phyloP scores from a whole-genome alignment of 1,284 basidiomycete genomes.

The Heterobasidion occidentale region DNA sequence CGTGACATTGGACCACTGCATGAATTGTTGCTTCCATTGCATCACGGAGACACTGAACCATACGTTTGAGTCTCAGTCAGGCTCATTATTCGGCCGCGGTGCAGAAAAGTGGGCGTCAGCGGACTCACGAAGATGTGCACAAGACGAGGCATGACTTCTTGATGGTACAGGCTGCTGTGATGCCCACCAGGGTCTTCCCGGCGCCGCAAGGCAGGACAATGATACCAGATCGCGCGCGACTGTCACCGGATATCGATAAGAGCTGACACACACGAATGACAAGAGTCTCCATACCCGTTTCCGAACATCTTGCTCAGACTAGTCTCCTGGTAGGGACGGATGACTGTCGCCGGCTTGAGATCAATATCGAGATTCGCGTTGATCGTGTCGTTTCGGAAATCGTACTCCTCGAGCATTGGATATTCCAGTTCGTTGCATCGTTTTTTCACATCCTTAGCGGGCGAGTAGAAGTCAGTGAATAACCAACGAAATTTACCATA shows the following conservation, averaged over 20 bases:
- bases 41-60: slow-evolving; percentile 82
- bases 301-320: slow-evolving; percentile 98
- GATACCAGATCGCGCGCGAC: slow-evolving; percentile 94
- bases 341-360: slow-evolving; percentile 92
- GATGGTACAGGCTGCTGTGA: slow-evolving; percentile 98
- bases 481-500: background rate
- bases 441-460: slow-evolving; percentile 76
- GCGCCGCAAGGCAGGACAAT: slow-evolving; percentile 98
- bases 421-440: slow-evolving; percentile 93
- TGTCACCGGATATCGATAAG: slow-evolving; percentile 20
- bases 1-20: slow-evolving; percentile 95
- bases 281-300: slow-evolving; percentile 53
- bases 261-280: background rate
- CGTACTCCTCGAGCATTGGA: slow-evolving; percentile 96
- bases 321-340: slow-evolving; percentile 96
- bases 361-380: slow-evolving; percentile 96
- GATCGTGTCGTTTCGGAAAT: slow-evolving; percentile 91
- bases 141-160: slow-evolving; percentile 98
- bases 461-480: background rate
- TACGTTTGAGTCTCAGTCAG: background rate
- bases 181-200: slow-evolving; percentile 97
- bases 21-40: slow-evolving; percentile 97
- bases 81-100: slow-evolving; percentile 1
- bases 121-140: slow-evolving; percentile 87
- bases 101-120: slow-evolving; percentile 3